Evolutionary conservation across 768 basidiomycete genomes (phyloP).

Genomic region (Chalciporus sphaerocephalus): DNA sequence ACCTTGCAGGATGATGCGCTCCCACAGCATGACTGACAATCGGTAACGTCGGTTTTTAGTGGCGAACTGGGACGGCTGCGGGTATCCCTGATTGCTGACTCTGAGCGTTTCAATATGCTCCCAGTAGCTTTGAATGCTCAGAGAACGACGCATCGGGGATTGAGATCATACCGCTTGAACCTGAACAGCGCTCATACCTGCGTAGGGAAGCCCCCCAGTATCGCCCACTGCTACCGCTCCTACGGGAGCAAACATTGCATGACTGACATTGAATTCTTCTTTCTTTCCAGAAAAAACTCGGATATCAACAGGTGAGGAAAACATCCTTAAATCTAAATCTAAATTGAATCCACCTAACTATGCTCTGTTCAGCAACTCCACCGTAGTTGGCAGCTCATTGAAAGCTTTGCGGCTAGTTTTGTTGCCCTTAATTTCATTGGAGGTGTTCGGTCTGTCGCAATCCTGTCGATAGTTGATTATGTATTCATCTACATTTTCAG

Average conservation of each 20-base stretch:
- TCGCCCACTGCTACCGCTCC: constrained; percentile 43
- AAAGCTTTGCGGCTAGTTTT: constrained; percentile 86
- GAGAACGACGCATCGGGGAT: constrained; percentile 48
- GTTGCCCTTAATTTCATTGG: constrained; percentile 90
- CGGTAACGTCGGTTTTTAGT: constrained; percentile 73
- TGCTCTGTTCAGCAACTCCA: constrained; percentile 63
- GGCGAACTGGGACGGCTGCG: constrained; percentile 80
- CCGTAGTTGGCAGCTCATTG: constrained; percentile 76
- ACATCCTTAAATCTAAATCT: background rate
- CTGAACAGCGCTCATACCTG: constrained; percentile 97
- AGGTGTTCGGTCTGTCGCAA: constrained; percentile 57
- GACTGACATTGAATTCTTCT: constrained; percentile 46
- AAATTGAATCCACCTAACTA: background rate
- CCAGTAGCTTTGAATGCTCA: constrained; percentile 8
- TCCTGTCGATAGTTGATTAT: no score
- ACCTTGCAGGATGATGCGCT: constrained; percentile 30
- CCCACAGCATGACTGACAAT: constrained; percentile 35
- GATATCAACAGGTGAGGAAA: constrained; percentile 67
- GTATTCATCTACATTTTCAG: constrained; percentile 32
- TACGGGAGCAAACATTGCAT: constrained; percentile 34
- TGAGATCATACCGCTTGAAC: constrained; percentile 98
- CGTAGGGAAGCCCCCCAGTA: constrained; percentile 93
- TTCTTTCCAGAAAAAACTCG: constrained; percentile 59
- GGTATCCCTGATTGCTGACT: constrained; percentile 64
- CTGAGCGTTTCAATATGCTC: constrained; percentile 10